Evolutionary conservation across 2,329 filamentous ascomycete species (phyloP), one percentile per base, ranked within the genome.

Genomic region (Sporothrix phasma): DNA sequence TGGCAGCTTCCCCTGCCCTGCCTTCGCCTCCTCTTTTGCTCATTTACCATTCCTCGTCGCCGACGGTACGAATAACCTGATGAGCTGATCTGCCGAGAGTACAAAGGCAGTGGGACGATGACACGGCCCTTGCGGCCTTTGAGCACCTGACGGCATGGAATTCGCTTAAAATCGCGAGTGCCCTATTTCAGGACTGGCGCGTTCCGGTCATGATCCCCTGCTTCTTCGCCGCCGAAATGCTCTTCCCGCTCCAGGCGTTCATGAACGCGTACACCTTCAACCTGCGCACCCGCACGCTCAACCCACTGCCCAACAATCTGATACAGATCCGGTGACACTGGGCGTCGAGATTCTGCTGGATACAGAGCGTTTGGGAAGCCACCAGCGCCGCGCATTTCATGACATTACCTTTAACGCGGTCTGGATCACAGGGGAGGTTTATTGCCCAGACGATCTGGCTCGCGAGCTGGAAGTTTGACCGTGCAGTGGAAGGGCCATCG

Each of bases 161-260:
- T 43, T 72, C 73, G 54, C 62, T 74, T 29, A 73, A 70, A 53
- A 64, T 70, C n/a, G 73, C 71, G 15, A 46, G 73, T 7, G 66
- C 70, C 13, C 69, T 72, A 34, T 73, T 65, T 54, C 46, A 61
- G 26, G 64, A 65, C 61, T 65, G 61, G 61, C 31, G 69, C 64
- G 61, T 72, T 3, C 62, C 70, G 24, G 62, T 72, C 19, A 72
- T 73, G 71, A 63, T 70, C 4, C 69, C 69, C 0, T 63, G 65
- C n/a, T 70, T 68, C 56, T 65, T 72, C 24, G 66, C 72, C 6
- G 68, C 70, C 5, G 72, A 74, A 64, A 70, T 68, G 26, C 74
- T 72, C 54, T 67, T 74, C 17, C 72, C 74, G 4, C 74, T 74
- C 47, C 68, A 68, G n/a, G 73, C 73, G 19, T 72, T 73, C 2